Percentiles rank a stretch among this genome's conserved stretches.
Evolutionary conservation across 805 yeast genomes (phyloP).

Genomic region (Teunomyces funiuensis): DNA sequence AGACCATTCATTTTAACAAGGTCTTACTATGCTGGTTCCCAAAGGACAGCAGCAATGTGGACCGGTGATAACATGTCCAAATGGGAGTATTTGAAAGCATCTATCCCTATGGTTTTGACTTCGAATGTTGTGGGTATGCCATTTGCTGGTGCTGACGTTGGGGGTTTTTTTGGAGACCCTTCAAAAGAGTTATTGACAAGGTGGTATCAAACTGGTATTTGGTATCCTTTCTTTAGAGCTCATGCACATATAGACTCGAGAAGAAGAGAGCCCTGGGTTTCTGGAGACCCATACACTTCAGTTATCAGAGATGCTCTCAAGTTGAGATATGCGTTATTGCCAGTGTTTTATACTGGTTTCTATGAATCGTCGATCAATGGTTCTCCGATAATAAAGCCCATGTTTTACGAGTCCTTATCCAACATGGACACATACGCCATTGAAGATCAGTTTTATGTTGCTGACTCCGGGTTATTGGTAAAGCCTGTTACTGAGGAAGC

Average conservation of each 20-base stretch:
- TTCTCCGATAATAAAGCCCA: slow-evolving; percentile 67
- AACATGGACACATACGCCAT: slow-evolving; percentile 50
- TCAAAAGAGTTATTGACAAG: slow-evolving; percentile 74
- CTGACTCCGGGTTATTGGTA: slow-evolving; percentile 66
- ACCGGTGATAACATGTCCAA: slow-evolving; percentile 94
- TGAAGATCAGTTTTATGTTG: slow-evolving; percentile 84
- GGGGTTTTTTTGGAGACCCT: slow-evolving; percentile 95
- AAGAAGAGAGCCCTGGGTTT: slow-evolving; percentile 90
- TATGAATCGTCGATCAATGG: slow-evolving; percentile 61
- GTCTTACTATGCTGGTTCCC: slow-evolving; percentile 88
- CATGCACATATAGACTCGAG: slow-evolving; percentile 95
- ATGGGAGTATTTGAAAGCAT: slow-evolving; percentile 81
- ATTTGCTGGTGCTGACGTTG: slow-evolving; percentile 94
- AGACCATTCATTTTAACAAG: slow-evolving; percentile 90
- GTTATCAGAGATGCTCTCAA: slow-evolving; percentile 68
- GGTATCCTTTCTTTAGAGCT: slow-evolving; percentile 95
- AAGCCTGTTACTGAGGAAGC: slow-evolving; percentile 74
- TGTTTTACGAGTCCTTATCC: slow-evolving; percentile 56
- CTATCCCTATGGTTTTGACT: slow-evolving; percentile 86
- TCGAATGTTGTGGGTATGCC: slow-evolving; percentile 84
- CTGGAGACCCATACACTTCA: slow-evolving; percentile 70
- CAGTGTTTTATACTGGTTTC: slow-evolving; percentile 79
- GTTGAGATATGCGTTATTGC: slow-evolving; percentile 74
- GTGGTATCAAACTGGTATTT: slow-evolving; percentile 95
- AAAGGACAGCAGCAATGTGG: slow-evolving; percentile 92